phyloP scores from a whole-genome alignment of 805 yeast species.

The Saccharomycopsis amapae region DNA sequence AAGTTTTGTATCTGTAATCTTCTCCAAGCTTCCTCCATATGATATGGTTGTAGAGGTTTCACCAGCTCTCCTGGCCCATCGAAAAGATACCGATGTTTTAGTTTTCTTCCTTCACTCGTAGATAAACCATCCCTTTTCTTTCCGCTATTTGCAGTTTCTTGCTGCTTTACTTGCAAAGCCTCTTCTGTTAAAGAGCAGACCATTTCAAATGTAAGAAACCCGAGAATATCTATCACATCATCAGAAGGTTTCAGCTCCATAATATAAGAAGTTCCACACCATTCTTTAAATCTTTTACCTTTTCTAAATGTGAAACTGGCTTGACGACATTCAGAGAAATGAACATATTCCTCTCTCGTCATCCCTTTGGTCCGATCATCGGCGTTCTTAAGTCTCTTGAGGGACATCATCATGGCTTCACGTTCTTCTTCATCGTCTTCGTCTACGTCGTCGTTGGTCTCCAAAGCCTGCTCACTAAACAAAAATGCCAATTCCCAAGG shows the following conservation, averaged over 20 bases:
- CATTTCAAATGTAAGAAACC: slow-evolving; percentile 92
- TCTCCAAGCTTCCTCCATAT: slow-evolving; percentile 87
- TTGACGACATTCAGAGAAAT: slow-evolving; percentile 98
- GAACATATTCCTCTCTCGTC: slow-evolving; percentile 97
- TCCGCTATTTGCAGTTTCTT: slow-evolving; percentile 43
- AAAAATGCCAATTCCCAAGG: slow-evolving; percentile 96
- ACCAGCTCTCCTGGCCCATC: slow-evolving; percentile 85
- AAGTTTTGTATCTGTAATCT: slow-evolving; percentile 47
- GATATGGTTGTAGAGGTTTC: slow-evolving; percentile 69
- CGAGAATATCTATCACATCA: slow-evolving; percentile 92
- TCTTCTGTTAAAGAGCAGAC: slow-evolving; percentile 92
- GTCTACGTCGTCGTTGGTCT: slow-evolving; percentile 55
- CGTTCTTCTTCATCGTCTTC: slow-evolving; percentile 81
- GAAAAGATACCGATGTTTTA: slow-evolving; percentile 48
- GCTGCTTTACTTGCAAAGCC: slow-evolving; percentile 72
- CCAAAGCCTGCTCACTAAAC: slow-evolving; percentile 86
- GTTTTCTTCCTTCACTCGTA: slow-evolving; percentile 25
- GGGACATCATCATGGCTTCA: slow-evolving; percentile 82
- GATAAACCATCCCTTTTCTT: slow-evolving; percentile 27
- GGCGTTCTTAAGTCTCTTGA: slow-evolving; percentile 82
- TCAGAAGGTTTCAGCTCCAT: slow-evolving; percentile 91
- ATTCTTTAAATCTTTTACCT: slow-evolving; percentile 88
- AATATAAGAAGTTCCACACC: slow-evolving; percentile 83
- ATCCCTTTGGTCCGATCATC: slow-evolving; percentile 88
- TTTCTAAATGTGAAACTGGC: slow-evolving; percentile 94